Percentiles rank a stretch among this genome's conserved stretches.
phyloP scores from a whole-genome alignment of 441 rosid genomes.

The Capsella rubella region DNA sequence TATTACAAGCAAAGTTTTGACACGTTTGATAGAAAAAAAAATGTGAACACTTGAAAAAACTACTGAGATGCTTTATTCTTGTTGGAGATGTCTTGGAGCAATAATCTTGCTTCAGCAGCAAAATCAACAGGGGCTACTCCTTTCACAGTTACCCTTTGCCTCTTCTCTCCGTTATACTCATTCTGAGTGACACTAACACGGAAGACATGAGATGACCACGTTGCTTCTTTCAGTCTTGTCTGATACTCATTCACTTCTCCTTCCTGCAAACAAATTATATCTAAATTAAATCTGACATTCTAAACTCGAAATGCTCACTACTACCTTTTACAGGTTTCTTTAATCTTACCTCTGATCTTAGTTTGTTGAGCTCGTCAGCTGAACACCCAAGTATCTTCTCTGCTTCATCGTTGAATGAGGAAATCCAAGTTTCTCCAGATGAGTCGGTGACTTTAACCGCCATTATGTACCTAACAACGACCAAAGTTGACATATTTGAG shows the following conservation, averaged over 20 bases:
- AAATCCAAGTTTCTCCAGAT: conserved; percentile 84
- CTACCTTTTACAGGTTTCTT: neutral
- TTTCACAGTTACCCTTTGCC: conserved; percentile 84
- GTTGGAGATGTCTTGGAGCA: conserved; percentile 76
- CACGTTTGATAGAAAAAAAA: neutral
- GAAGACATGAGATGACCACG: conserved; percentile 83
- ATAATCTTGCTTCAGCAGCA: conserved; percentile 70
- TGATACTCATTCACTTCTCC: conserved; percentile 61
- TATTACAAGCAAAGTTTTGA: conserved; percentile 26
- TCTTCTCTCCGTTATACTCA: conserved; percentile 87
- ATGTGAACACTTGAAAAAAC: neutral
- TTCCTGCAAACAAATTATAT: conserved; percentile 50
- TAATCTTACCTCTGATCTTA: conserved; percentile 66
- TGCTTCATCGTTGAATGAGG: conserved; percentile 83
- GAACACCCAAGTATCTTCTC: conserved; percentile 81
- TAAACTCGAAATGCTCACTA: neutral
- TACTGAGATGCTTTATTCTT: conserved; percentile 57
- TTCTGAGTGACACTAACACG: conserved; percentile 73
- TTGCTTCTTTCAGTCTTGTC: conserved; percentile 73
- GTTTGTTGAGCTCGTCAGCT: conserved; percentile 82
- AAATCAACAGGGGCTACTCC: conserved; percentile 77
- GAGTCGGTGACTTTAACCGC: conserved; percentile 70
- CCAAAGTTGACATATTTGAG: conserved; percentile 27
- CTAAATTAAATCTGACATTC: neutral
- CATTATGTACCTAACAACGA: conserved; percentile 71